Base-by-base conservation (phyloP, 1,139 yeast genomes). In the Suhomyces choctaworum region DNA sequence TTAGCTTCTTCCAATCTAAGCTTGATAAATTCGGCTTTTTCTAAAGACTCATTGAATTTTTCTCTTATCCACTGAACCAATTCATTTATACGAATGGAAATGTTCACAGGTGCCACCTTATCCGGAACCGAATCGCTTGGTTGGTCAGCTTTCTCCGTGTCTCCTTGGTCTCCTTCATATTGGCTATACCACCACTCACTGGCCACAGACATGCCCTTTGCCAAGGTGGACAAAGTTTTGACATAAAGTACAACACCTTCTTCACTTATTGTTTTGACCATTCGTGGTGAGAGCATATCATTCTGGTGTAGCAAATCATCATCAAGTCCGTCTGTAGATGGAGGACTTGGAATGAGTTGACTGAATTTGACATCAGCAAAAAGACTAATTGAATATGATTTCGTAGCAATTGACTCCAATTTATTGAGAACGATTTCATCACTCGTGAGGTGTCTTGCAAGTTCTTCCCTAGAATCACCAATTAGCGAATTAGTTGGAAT, bases 31-130 rank as follows among this genome's bases (percentile, higher is more conserved):
- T 90, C 97, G 0, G 97, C 97, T 55, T 82, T 84, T 45, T 86
- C 96, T 42, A 92, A 70, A 42, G 87, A 78, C 53, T 89, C 96
- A 59, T 92, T 92, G 62, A 89, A 92, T 44, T 81, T 77, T 39
- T 84, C 90, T 42, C 97, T 74, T 7, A 87, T 80, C 96, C 97
- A 89, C 60, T 92, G 97, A 6, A 92, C 96, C 35, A 87, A 67
- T 37, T 84, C 82, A 53, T 87, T 87, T 48, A 92, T 70, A 40
- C 78, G 75, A 4, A 62, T 52, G 1, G 70, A 58, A 2, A 46
- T 44, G 15, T 54, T 58, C 9, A 52, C 33, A 32, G 21, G 23
- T 10, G 16, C 10, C n/a, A 22, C 4, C 14, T 16, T 28, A 6
- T 22, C 31, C 7, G 21, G 15, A 17, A 17, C 20, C 20, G 8